A percentile compares a stretch with the other conserved stretches of the same genome.
phyloP scores from a whole-genome alignment of 2,329 filamentous ascomycete species.

The Neonectria sp. region DNA sequence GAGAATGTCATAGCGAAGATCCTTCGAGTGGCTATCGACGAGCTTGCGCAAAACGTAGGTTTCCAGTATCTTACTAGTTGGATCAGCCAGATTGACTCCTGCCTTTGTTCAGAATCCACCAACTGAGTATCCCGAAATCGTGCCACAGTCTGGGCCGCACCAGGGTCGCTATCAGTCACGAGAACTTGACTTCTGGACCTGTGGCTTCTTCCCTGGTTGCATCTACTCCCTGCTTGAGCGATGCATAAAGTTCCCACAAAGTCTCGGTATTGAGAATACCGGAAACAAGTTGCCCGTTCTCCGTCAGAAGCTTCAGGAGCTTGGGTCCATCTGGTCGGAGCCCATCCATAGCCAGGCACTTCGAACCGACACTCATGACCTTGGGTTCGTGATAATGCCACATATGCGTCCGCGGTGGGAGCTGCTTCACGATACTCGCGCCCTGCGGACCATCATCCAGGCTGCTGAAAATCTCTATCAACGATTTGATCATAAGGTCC shows the following conservation, averaged over 20 bases:
- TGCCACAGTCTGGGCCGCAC: slow-evolving; percentile 46
- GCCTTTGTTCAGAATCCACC: slow-evolving; percentile 11
- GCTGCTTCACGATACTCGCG: slow-evolving; percentile 56
- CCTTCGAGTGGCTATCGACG: background rate
- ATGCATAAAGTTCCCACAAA: slow-evolving; percentile 46
- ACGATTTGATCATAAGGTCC: slow-evolving; percentile 57
- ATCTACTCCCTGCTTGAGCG: slow-evolving; percentile 55
- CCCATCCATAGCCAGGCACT: slow-evolving; percentile 50
- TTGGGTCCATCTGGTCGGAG: slow-evolving; percentile 32
- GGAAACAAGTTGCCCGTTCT: background rate
- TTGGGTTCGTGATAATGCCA: slow-evolving; percentile 68
- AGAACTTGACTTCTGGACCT: slow-evolving; percentile 58
- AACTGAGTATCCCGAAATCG: slow-evolving; percentile 49
- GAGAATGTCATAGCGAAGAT: slow-evolving; percentile 5
- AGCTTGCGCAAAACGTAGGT: background rate
- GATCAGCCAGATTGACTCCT: no score
- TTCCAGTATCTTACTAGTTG: background rate
- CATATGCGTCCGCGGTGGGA: slow-evolving; percentile 63
- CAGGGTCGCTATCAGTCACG: slow-evolving; percentile 47
- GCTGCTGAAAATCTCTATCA: slow-evolving; percentile 61
- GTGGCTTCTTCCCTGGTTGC: slow-evolving; percentile 58
- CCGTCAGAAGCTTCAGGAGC: slow-evolving; percentile 6
- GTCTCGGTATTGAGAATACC: background rate
- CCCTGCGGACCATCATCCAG: slow-evolving; percentile 56
- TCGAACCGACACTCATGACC: slow-evolving; percentile 67